Base-by-base conservation (phyloP, 2,329 filamentous ascomycete genomes). In the Fusarium mundagurra region DNA sequence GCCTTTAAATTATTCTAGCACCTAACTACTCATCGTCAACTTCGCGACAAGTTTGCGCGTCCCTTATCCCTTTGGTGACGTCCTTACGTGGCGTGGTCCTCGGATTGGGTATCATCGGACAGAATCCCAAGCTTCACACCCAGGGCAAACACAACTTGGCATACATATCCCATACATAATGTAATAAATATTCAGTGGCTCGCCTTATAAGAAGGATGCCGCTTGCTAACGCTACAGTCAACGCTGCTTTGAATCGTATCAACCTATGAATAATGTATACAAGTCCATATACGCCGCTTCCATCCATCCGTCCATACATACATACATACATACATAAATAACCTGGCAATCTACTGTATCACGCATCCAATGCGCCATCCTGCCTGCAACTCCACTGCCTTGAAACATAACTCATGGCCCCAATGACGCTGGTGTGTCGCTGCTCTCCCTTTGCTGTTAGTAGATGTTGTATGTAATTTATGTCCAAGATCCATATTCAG, bases 361-460 rank as follows among this genome's bases (percentile, higher is more conserved):
- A 65, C 69, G 39, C 43, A 69, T 62, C 43, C 63, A 64, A 73
- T 69, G 57, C 67, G 71, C 72, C 68, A 43, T 75, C 58, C 65
- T 57, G 39, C 65, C 65, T 38, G 50, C 65, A 71, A 75, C 72
- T 70, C 72, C 64, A 48, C 33, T 60, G 39, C 53, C 71, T 57
- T 57, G 50, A 64, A 73, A 70, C 47, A 62, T 68, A 75, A 57
- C 48, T 22, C 36, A 48, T 43, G 53, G 41, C 50, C 67, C 60
- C 58, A 64, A 64, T 61, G 63, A 61, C 55, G 47, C 55, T 47
- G 62, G 31, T 44, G 61, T 34, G 50, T 48, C 29, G 41, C 48
- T 43, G 39, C 64, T 48, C 44, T 38, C 51, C n/a, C 38, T 55
- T 45, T 31, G 44, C 47, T 43, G 45, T 33, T 27, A 66, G 47